phyloP scores from a whole-genome alignment of 352 stramenopile species.

The Aphanomyces invadans region DNA sequence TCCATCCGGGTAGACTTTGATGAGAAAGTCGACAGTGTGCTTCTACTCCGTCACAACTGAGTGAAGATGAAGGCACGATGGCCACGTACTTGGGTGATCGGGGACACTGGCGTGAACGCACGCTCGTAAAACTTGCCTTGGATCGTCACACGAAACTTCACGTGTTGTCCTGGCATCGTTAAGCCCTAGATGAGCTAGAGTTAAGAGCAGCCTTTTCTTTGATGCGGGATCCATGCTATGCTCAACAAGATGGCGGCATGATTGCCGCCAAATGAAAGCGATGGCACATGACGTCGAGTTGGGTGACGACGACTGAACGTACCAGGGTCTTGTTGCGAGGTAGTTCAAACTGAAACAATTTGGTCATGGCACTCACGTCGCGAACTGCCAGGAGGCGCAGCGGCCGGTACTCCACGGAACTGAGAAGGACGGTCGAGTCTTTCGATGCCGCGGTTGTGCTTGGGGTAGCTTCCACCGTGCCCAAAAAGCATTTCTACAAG shows the following conservation, averaged over 20 bases:
- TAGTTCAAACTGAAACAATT: conserved; percentile 76
- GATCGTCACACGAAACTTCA: conserved; percentile 74
- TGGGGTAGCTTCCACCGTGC: conserved; percentile 35
- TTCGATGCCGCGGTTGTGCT: background rate
- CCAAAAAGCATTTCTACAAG: conserved; percentile 70
- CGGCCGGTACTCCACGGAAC: conserved; percentile 52
- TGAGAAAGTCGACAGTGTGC: conserved; percentile 56
- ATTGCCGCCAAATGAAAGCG: too few relatives aligned
- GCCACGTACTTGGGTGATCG: conserved; percentile 40
- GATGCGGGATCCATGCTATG: too few relatives aligned
- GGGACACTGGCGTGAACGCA: conserved; percentile 70
- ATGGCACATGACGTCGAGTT: too few relatives aligned
- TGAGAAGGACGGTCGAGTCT: conserved; percentile 43
- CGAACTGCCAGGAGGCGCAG: conserved; percentile 58
- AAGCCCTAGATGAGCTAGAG: too few relatives aligned
- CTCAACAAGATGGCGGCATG: too few relatives aligned
- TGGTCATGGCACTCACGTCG: conserved; percentile 42
- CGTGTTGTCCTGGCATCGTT: conserved; percentile 60
- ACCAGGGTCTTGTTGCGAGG: conserved; percentile 48
- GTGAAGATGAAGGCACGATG: background rate
- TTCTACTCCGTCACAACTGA: conserved; percentile 30
- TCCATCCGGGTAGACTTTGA: conserved; percentile 74
- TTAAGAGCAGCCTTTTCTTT: too few relatives aligned
- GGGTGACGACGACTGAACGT: conserved; percentile 5
- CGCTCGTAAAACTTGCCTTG: conserved; percentile 66